Evolutionary conservation across 2,329 filamentous ascomycete species (phyloP), one percentile per base, ranked within the genome.

Genomic region (Ascomycota sp.): DNA sequence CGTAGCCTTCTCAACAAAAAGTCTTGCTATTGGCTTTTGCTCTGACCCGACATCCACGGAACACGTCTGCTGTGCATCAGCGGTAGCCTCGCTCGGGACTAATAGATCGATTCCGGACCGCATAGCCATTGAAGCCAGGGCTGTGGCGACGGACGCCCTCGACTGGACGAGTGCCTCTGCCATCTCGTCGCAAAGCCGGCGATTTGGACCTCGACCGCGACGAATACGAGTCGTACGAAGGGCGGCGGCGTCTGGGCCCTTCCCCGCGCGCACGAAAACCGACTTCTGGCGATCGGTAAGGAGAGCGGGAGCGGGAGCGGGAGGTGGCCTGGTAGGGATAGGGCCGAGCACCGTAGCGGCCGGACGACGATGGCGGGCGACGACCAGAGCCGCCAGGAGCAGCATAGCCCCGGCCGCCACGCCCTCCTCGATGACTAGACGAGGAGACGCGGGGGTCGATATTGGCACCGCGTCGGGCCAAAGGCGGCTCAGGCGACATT

Each of bases 401-500:
- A 21, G 37, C 29, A 7, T 37, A 34, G 31, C 40, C 36, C 23
- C 38, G 32, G 1, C 33, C 42, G n/a, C 44, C 45, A 30, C 48
- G 49, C 3, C 52, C 52, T 24, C 47, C 47, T 31, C 48, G 48
- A 8, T 42, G 41, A 8, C 40, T 43, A 7, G 39, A 35, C 28
- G 48, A 46, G 12, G 51, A 47, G 24, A 51, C 36, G 36, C 53
- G 41, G 34, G 71, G 58, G 45, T 69, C 59, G 40, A 71, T 65
- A 38, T 67, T 66, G 33, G 63, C 63, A 34, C 67, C 65, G 29
- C 67, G 66, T 30, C 75, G 67, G 30, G 76, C 70, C 5, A 67
- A 67, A 1, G 81, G 81, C 11, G 85, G 85, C 27, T 77, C 71
- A 12, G 71, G 72, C 6, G 80, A 85, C 44, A 93, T 80, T 41